phyloP scores from a whole-genome alignment of 1,284 basidiomycete genomes.

The Pyrrhoderma lamaoense region DNA sequence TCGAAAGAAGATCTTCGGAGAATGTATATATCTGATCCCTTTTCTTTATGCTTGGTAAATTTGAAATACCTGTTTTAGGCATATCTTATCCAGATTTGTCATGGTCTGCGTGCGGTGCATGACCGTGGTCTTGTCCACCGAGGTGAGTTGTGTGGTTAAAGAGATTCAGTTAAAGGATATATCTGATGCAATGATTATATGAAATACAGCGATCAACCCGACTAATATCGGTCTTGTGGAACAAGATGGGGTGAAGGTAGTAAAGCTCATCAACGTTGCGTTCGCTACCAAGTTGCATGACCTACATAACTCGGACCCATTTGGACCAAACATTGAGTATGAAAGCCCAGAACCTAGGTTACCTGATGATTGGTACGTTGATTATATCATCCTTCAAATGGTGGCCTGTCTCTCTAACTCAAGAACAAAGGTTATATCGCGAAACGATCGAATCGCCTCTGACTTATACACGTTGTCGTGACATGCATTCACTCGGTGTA shows the following conservation, averaged over 20 bases:
- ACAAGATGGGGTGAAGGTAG: conserved; percentile 44
- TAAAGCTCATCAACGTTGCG: conserved; percentile 59
- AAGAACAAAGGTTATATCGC: conserved; percentile 45
- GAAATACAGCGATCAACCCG: conserved; percentile 42
- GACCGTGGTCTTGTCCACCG: conserved; percentile 56
- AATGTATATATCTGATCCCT: background rate
- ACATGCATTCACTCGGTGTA: conserved; percentile 69
- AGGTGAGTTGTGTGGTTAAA: conserved; percentile 34
- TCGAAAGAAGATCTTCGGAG: no score
- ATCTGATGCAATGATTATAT: background rate
- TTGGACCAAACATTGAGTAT: conserved; percentile 37
- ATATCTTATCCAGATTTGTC: conserved; percentile 62
- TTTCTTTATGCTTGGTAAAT: background rate
- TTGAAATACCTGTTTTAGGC: conserved; percentile 36
- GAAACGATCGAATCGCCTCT: conserved; percentile 66
- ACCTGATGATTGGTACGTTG: conserved; percentile 54
- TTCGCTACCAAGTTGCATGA: conserved; percentile 62
- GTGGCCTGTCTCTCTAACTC: background rate
- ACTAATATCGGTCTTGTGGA: conserved; percentile 53
- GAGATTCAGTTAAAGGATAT: no score
- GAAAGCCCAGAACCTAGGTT: conserved; percentile 35
- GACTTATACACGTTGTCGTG: conserved; percentile 60
- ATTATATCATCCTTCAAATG: background rate
- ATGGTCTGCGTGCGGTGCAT: conserved; percentile 59
- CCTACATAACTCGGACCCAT: conserved; percentile 67